These are phyloP conservation scores for Parsonsia alboflavescens DNA, from an alignment of 257 asterid genomes.

Conservation along the genomic window DNA sequence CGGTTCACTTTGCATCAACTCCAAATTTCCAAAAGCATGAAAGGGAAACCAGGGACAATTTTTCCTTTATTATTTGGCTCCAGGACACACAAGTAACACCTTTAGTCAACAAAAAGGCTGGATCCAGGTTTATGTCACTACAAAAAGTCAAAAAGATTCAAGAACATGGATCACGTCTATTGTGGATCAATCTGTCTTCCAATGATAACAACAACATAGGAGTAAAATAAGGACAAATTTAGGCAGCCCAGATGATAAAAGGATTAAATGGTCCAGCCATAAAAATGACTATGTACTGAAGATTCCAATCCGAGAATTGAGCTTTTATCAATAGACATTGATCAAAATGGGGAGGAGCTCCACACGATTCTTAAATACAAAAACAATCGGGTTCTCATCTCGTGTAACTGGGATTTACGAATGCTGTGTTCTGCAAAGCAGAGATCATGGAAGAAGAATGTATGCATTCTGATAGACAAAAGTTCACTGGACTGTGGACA, in stretches of 20 bases:
- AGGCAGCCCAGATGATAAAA: neutral
- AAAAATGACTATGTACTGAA: slow-evolving; percentile 2
- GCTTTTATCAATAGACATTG: neutral
- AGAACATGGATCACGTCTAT: neutral
- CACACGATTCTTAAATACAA: neutral
- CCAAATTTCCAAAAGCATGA: neutral
- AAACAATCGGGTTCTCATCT: neutral
- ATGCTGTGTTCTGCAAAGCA: neutral
- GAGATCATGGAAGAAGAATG: neutral
- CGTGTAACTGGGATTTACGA: neutral
- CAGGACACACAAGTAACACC: neutral
- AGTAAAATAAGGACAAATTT: neutral
- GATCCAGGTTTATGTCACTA: neutral
- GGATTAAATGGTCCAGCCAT: neutral
- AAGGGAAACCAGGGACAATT: neutral
- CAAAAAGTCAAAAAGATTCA: neutral
- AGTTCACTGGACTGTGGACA: slow-evolving; percentile 1
- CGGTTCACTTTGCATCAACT: too few species aligned
- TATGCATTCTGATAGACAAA: neutral
- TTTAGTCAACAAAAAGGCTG: neutral
- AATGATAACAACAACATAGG: neutral
- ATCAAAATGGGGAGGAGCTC: neutral
- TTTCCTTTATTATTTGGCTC: neutral
- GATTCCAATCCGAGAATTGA: slow-evolving; percentile 5
- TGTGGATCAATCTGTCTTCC: too few species aligned